Evolutionary conservation across 164 flowering plant species (phyloP).

Genomic region (Tetrastigma voinierianum): DNA sequence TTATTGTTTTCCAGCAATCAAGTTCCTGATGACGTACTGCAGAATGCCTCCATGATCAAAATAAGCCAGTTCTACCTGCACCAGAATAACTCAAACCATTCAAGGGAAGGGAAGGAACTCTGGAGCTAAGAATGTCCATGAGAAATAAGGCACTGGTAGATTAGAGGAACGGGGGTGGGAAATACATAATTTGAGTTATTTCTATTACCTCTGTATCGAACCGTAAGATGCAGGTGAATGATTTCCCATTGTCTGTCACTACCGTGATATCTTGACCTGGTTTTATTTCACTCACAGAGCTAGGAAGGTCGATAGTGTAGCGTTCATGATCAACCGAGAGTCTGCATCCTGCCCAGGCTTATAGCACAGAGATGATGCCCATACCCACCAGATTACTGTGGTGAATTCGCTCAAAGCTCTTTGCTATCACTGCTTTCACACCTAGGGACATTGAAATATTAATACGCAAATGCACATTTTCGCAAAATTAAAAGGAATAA

Average conservation of each 20-base stretch:
- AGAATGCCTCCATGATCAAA: constrained; percentile 66
- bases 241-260: constrained; percentile 57
- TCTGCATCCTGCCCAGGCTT: constrained; percentile 84
- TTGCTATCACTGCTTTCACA: constrained; percentile 89
- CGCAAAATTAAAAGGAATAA: not conserved
- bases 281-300: constrained; percentile 52
- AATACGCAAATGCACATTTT: not conserved
- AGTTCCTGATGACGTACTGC: constrained; percentile 49
- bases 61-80: constrained; percentile 61
- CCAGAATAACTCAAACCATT: not conserved
- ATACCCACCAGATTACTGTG: constrained; percentile 89
- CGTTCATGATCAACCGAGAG: constrained; percentile 82
- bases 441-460: constrained; percentile 42
- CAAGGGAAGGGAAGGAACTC: too few species aligned
- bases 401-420: constrained; percentile 90
- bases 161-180: too few species aligned
- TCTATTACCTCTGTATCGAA: constrained; percentile 79
- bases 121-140: not conserved
- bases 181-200: not conserved
- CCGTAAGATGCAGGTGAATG: constrained; percentile 58
- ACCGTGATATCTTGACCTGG: constrained; percentile 83
- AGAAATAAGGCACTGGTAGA: too few species aligned
- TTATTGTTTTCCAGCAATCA: constrained; percentile 38
- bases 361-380: constrained; percentile 79
- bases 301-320: constrained; percentile 69